Conservation (phyloP, 2,329 filamentous ascomycete species). For the Aspergillus proliferans region DNA sequence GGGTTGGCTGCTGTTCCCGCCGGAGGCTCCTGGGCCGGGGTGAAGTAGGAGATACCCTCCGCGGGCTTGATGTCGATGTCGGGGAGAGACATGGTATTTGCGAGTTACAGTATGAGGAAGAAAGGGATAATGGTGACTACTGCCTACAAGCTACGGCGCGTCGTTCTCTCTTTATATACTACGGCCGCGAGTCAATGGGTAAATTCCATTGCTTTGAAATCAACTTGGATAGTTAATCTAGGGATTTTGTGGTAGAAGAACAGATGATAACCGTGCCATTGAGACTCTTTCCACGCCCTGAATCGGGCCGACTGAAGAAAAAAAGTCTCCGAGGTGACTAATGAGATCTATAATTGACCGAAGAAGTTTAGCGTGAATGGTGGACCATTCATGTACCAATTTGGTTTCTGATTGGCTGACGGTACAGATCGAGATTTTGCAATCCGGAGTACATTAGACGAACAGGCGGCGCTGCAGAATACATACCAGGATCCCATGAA, state of each 20-base stretch:
- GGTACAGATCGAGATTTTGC: too few relatives aligned
- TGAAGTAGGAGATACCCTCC: slow-evolving; percentile 38
- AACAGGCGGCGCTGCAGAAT: too few relatives aligned
- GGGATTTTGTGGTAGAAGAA: background rate
- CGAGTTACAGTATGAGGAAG: background rate
- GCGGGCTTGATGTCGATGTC: slow-evolving; percentile 34
- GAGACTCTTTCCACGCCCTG: background rate
- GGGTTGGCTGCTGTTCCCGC: slow-evolving; percentile 35
- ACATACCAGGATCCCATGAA: too few relatives aligned
- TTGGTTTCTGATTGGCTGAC: too few relatives aligned
- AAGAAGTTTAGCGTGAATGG: background rate
- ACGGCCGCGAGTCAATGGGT: too few relatives aligned
- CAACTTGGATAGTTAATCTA: too few relatives aligned
- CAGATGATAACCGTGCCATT: background rate
- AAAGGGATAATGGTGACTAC: background rate
- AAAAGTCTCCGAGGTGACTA: slow-evolving; percentile 3
- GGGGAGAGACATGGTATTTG: slow-evolving; percentile 6
- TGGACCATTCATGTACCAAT: background rate
- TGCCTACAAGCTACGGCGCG: background rate
- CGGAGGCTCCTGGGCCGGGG: slow-evolving; percentile 30
- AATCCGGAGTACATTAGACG: too few relatives aligned
- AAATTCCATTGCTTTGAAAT: too few relatives aligned
- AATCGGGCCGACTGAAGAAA: background rate
- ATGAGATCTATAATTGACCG: background rate
- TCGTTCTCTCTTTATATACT: too few relatives aligned